Base-by-base conservation (phyloP, 805 yeast species). In the Jamesozyma spencerorum region DNA sequence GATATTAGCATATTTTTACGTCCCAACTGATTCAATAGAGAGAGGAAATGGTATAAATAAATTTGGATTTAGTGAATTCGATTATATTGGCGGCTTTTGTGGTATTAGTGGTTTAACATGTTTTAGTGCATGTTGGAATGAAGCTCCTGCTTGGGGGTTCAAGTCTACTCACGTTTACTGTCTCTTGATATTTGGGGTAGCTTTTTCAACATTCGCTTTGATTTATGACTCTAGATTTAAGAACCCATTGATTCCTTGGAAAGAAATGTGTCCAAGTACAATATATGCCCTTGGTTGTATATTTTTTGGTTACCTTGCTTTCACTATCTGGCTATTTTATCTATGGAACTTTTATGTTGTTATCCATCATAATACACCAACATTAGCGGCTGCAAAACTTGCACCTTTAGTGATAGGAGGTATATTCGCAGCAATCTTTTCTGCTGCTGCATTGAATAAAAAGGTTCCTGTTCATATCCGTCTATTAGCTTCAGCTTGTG, bases 141-240 rank as follows among this genome's bases (percentile, higher is more conserved):
- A 81, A 52, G 85, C 79, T 3, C 82, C 85, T 0, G 68, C 70
- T 3, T 76, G 64, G 2, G 82, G 85, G 15, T 81, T 85, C 84
- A 47, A 55, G 8, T 51, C 53, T 0, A 66, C 75, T 1, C 79
- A 79, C 47, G 70, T 74, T 22, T 72, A 74, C 35, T 69, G 64
- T 0, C 57, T 79, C 8, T 57, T 79, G 26, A 64, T 76, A 1
- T 57, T 79, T 10, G 72, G 83, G 1, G 54, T 52, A 2, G 63
- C 52, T 1, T 77, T 79, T 50, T 62, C 42, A 26, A 14, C 18
- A 11, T 8, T 31, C 2, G 42, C 43, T 13, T 18, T 66, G 34
- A 49, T 53, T 26, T 54, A 69, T 14, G 85, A 80, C 50, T 49
- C 54, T 13, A 60, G 65, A 40, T 67, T 70, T 24, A 18, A 49